A percentile compares a stretch with the other conserved stretches of the same genome.
Evolutionary conservation across 495 filamentous ascomycete species (phyloP).

Genomic region (Lichenothelia convexa): DNA sequence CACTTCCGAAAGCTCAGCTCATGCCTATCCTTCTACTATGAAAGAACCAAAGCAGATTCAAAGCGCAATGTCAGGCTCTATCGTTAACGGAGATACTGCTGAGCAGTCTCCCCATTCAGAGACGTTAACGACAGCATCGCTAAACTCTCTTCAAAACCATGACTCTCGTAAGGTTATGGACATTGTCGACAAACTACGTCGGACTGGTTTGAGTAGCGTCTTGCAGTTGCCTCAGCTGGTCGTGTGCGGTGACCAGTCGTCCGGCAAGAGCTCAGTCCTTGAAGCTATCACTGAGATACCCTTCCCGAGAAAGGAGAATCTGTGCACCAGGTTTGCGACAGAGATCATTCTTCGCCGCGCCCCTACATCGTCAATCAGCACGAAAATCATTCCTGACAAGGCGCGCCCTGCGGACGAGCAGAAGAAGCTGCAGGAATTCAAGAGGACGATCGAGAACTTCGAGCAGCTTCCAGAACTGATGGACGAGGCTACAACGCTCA

Average conservation of each 20-base stretch:
- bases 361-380: not conserved
- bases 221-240: slow-evolving; percentile 9
- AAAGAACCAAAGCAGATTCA: too few species aligned
- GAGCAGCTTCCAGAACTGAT: slow-evolving; percentile 2
- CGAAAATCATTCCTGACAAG: not conserved
- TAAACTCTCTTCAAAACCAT: not conserved
- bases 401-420: not conserved
- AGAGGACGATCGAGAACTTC: slow-evolving; percentile 1
- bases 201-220: slow-evolving; percentile 1
- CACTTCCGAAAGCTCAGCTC: too few species aligned
- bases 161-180: slow-evolving; percentile 3
- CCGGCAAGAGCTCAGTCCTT: slow-evolving; percentile 13
- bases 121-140: not conserved
- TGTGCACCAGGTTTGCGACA: slow-evolving; percentile 40
- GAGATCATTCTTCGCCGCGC: slow-evolving; percentile 35
- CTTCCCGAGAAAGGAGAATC: slow-evolving; percentile 28
- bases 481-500: slow-evolving; percentile 3
- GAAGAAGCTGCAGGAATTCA: not conserved
- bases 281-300: slow-evolving; percentile 17
- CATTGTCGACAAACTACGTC: slow-evolving; percentile 5
- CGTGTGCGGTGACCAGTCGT: slow-evolving; percentile 13
- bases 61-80: too few species aligned
- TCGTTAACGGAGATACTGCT: too few species aligned
- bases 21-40: too few species aligned
- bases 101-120: too few species aligned